phyloP scores from a whole-genome alignment of 768 basidiomycete species.

The Collybia sp. region DNA sequence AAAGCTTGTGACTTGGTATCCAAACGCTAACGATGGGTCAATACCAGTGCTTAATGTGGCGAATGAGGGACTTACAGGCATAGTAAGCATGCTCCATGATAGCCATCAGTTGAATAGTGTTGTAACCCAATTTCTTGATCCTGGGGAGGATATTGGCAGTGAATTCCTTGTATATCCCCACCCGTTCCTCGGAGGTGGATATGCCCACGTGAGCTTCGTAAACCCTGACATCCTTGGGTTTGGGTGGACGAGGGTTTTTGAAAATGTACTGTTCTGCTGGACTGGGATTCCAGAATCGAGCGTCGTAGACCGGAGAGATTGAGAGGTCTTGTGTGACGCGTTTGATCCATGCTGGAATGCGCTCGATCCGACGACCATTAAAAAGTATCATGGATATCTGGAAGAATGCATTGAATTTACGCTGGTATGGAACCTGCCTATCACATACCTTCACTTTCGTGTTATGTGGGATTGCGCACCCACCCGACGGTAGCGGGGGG shows the following conservation, averaged over 20 bases:
- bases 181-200: constrained; percentile 79
- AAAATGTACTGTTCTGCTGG: constrained; percentile 67
- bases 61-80: constrained; percentile 60
- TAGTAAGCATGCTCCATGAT: constrained; percentile 98
- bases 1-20: constrained; percentile 97
- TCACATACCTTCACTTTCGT: constrained; percentile 83
- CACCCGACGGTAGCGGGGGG: constrained; percentile 60
- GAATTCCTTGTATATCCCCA: constrained; percentile 97
- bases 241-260: constrained; percentile 70
- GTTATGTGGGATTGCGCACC: constrained; percentile 88
- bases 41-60: constrained; percentile 4
- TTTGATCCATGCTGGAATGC: constrained; percentile 89
- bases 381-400: constrained; percentile 92
- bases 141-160: constrained; percentile 78
- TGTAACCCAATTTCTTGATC: constrained; percentile 91
- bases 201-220: constrained; percentile 99
- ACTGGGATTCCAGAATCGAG: constrained; percentile 98
- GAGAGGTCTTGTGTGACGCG: constrained; percentile 93
- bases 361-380: constrained; percentile 77
- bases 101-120: constrained; percentile 97
- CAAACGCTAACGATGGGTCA: constrained; percentile 66
- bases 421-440: neutral
- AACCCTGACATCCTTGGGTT: constrained; percentile 67
- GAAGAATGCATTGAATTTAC: constrained; percentile 2
- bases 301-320: constrained; percentile 90